Percentiles rank a stretch among this genome's conserved stretches.
phyloP scores from a whole-genome alignment of 805 yeast species.

The Starmerella potacharoeniae region DNA sequence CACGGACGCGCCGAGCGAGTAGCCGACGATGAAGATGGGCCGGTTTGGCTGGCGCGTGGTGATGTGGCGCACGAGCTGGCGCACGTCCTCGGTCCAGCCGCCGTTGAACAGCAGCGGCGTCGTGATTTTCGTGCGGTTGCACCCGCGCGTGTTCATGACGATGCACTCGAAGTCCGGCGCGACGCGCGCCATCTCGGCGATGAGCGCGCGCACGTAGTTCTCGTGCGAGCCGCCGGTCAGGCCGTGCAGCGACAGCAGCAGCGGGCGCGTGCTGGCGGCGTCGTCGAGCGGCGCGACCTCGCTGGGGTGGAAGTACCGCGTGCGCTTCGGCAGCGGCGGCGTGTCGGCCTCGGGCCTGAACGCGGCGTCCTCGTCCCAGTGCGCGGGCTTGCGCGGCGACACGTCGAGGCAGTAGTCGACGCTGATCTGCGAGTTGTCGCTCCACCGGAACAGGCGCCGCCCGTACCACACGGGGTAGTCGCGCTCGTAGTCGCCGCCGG shows the following conservation, averaged over 20 bases:
- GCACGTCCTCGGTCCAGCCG: constrained; percentile 58
- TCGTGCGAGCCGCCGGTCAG: constrained; percentile 82
- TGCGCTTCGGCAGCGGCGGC: constrained; percentile 38
- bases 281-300: constrained; percentile 35
- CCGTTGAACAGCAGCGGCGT: constrained; percentile 63
- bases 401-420: constrained; percentile 53
- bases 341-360: constrained; percentile 27
- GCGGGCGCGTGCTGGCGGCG: constrained; percentile 36
- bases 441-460: constrained; percentile 51
- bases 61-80: constrained; percentile 43
- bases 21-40: constrained; percentile 60
- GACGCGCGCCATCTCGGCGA: constrained; percentile 26
- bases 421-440: constrained; percentile 64
- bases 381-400: constrained; percentile 30
- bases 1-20: constrained; percentile 67
- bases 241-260: constrained; percentile 61
- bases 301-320: constrained; percentile 39
- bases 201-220: constrained; percentile 53
- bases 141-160: constrained; percentile 66
- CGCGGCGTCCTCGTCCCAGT: constrained; percentile 25
- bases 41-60: constrained; percentile 45
- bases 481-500: constrained; percentile 45
- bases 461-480: constrained; percentile 59
- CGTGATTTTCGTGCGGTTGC: constrained; percentile 57
- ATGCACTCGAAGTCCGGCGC: constrained; percentile 44